These are phyloP conservation scores for Candida insectorum DNA, from an alignment of 805 yeast genomes.

Conservation along the genomic window DNA sequence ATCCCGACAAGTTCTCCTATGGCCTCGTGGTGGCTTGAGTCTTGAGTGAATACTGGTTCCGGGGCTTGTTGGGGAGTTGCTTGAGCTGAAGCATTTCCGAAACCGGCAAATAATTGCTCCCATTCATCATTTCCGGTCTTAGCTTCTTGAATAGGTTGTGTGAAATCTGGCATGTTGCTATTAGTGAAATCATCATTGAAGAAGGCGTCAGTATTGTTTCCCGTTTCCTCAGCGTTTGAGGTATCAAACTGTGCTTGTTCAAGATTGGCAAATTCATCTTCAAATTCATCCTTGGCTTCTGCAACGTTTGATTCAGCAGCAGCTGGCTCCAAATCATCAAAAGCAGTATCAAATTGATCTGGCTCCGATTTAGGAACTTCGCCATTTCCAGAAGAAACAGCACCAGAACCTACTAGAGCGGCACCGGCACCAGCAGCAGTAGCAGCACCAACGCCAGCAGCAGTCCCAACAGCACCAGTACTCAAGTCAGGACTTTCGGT, in stretches of 20 bases:
- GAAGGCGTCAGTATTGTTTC: slow-evolving; percentile 11
- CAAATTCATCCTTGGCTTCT: slow-evolving; percentile 30
- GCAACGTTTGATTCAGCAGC: slow-evolving; percentile 8
- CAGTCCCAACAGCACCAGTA: slow-evolving; percentile 1
- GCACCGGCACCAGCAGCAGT: slow-evolving; percentile 1
- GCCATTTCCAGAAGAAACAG: not conserved
- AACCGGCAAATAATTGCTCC: slow-evolving; percentile 91
- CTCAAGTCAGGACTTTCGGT: slow-evolving; percentile 5
- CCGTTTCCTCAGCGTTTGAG: slow-evolving; percentile 20
- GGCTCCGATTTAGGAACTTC: not conserved
- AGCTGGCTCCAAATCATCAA: slow-evolving; percentile 28
- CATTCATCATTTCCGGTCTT: slow-evolving; percentile 65
- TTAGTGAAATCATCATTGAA: slow-evolving; percentile 30
- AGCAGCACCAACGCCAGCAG: slow-evolving; percentile 1
- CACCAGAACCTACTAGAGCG: not conserved
- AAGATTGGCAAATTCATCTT: slow-evolving; percentile 37
- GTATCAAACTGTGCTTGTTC: slow-evolving; percentile 35
- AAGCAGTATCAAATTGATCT: slow-evolving; percentile 33
- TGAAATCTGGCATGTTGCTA: slow-evolving; percentile 20
- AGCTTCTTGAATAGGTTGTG: slow-evolving; percentile 35
- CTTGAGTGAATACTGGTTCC: not conserved
- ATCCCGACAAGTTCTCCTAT: slow-evolving; percentile 79
- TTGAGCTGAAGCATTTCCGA: slow-evolving; percentile 48
- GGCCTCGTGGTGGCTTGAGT: slow-evolving; percentile 34
- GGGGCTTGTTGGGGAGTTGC: slow-evolving; percentile 11